Base-by-base conservation (phyloP, 805 yeast species). In the Starmera amethionina region DNA sequence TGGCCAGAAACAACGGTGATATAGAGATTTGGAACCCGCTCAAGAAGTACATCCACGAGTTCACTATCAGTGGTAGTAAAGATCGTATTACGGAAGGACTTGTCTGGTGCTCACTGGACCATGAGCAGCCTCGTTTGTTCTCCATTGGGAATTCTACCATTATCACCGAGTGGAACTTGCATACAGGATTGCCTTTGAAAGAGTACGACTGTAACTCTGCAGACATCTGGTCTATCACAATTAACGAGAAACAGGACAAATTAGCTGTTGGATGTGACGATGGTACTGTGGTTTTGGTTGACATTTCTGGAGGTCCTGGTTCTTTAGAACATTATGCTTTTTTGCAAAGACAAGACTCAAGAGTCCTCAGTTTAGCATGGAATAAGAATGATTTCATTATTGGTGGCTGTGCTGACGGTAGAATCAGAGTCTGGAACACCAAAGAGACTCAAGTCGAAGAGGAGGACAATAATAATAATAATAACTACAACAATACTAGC, bases 361-460 rank as follows among this genome's bases (percentile, higher is more conserved):
- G 96, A 57, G 82, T 93, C 1, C 67, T 93, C 52, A 73, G 86
- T 41, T 58, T 93, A 34, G 73, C 83, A 40, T 93, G 96, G 94
- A 72, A 72, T 43, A 73, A 70, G 15, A 70, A 80, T 47, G 73
- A 73, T 8, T 64, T 69, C 45, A 64, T 93, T 30, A 75, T 87
- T 32, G 97, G 96, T 38, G 98, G 98, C 11, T 93, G 97, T 60
- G 85, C 96, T 2, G 97, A 93, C 60, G 98, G 96, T 18, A 74
- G 85, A 54, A 72, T 93, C 31, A 75, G 96, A 56, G 77, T 83
- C 36, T 93, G 97, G 97, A 64, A 73, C 13, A 62, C 67, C 16
- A 56, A 60, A 15, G 59, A 68, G 13, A 22, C 27, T 8, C 52
- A 54, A 2, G 68, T 61, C 7, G 52, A 55, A 31, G 46, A 46